Conservation (phyloP, 176 grass and related monocot species). For the Echinochloa phyllopogon region DNA sequence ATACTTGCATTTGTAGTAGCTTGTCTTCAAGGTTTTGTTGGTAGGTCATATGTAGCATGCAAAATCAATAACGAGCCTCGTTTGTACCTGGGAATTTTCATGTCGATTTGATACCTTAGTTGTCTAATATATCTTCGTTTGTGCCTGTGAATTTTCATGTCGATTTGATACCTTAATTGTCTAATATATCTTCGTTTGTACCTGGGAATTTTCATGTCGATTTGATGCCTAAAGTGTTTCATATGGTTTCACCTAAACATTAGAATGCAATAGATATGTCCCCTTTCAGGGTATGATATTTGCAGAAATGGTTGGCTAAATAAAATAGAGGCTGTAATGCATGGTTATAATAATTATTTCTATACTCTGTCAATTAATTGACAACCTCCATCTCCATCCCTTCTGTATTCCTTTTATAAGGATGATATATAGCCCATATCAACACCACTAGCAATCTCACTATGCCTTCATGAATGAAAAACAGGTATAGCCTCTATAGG, state of each 20-base stretch:
- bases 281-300: not conserved
- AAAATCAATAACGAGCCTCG: not conserved
- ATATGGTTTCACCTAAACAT: no score
- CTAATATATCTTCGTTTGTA: no score
- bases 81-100: not conserved
- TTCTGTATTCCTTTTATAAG: conserved; percentile 3
- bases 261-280: no score
- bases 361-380: not conserved
- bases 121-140: no score
- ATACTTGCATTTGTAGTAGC: not conserved
- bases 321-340: not conserved
- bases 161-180: no score
- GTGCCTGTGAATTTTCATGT: no score
- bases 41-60: not conserved
- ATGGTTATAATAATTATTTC: not conserved
- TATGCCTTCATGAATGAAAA: conserved; percentile 37
- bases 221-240: no score
- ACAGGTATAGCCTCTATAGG: conserved; percentile 82
- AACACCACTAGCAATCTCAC: conserved; percentile 25
- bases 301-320: not conserved
- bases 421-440: not conserved
- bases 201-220: no score
- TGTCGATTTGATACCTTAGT: not conserved
- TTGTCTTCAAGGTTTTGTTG: conserved; percentile 16
- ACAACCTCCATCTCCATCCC: conserved; percentile 14